Evolutionary conservation across 1,139 yeast species (phyloP), one percentile per base, ranked within the genome.

Genomic region (Taiozyma sp.): DNA sequence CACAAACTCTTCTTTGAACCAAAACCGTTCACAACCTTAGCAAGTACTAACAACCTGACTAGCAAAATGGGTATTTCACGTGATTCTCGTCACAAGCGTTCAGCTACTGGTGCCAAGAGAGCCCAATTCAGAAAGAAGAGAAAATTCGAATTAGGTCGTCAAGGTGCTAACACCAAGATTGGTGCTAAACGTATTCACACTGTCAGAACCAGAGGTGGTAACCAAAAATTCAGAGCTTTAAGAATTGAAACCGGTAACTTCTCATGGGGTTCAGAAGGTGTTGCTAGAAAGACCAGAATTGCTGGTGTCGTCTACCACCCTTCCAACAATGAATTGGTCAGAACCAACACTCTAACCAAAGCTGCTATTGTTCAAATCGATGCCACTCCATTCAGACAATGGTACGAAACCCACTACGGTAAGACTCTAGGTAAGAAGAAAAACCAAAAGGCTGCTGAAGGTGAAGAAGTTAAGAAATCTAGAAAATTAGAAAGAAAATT

Each of bases 61-160:
- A 49, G 43, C 47, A 79, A 70, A 69, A 93, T 93, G 99, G 98
- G 99, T 91, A 93, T 93, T 88, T 91, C 98, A 80, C 95, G 99
- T 86, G 99, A 93, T 84, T 91, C 99, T 78, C 97, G 97, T 83
- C 99, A 93, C 90, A 93, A 93, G 88, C 95, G 99, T 81, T 81
- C 97, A 71, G 97, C 96, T 78, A 91, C 99, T 75, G 99, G 99
- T 86, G 99, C 99, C 76, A 91, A 90, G 81, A 91, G 98, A 81
- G 98, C 99, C 79, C 96, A 89, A 80, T 89, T 85, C 95, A 91
- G 99, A 88, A 93, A 93, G 93, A 93, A 93, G 97, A 85, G 99
- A 85, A 93, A 93, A 96, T 95, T 93, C 75, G 99, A 95, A 81
- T 86, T 88, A 78, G 99, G 99, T 71, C 95, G 99, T 83, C 99